These are phyloP conservation scores for Paraphysoderma sedebokerense DNA, from an alignment of 371 early-diverging fungal species.

Conservation along the genomic window DNA sequence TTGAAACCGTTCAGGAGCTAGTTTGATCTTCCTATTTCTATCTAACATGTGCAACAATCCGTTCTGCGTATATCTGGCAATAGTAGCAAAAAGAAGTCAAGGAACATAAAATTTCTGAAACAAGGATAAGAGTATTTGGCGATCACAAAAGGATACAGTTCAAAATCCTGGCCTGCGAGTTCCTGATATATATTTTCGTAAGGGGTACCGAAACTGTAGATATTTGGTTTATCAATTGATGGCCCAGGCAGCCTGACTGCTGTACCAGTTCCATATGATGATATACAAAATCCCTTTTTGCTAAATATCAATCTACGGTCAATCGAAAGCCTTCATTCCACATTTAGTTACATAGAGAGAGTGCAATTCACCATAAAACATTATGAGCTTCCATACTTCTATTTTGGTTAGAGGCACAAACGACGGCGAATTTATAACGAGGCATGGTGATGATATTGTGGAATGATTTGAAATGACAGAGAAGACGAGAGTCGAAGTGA, in stretches of 20 bases:
- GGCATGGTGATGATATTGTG: too few relatives aligned
- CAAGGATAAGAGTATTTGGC: background rate
- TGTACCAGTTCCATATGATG: conserved; percentile 78
- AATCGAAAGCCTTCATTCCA: conserved; percentile 11
- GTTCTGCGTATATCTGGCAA: conserved; percentile 65
- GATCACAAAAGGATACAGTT: background rate
- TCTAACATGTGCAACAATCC: conserved; percentile 83
- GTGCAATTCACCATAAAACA: conserved; percentile 44
- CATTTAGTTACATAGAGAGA: conserved; percentile 7
- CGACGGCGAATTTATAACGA: conserved; percentile 64
- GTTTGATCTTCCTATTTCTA: conserved; percentile 76
- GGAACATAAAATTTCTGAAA: conserved; percentile 1
- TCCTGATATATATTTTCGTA: conserved; percentile 81
- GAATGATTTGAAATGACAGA: too few relatives aligned
- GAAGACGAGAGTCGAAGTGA: too few relatives aligned
- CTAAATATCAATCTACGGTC: conserved; percentile 13
- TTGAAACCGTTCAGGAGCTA: conserved; percentile 62
- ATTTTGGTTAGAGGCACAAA: conserved; percentile 95
- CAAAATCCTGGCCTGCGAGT: conserved; percentile 48
- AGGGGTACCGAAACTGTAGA: conserved; percentile 80
- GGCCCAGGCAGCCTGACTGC: conserved; percentile 89
- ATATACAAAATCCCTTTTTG: conserved; percentile 55
- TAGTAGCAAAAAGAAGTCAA: background rate
- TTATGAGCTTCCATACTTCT: conserved; percentile 93
- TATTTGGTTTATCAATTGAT: conserved; percentile 67